These are phyloP conservation scores for Croton setiger DNA, from an alignment of 441 rosid genomes.

Conservation along the genomic window DNA sequence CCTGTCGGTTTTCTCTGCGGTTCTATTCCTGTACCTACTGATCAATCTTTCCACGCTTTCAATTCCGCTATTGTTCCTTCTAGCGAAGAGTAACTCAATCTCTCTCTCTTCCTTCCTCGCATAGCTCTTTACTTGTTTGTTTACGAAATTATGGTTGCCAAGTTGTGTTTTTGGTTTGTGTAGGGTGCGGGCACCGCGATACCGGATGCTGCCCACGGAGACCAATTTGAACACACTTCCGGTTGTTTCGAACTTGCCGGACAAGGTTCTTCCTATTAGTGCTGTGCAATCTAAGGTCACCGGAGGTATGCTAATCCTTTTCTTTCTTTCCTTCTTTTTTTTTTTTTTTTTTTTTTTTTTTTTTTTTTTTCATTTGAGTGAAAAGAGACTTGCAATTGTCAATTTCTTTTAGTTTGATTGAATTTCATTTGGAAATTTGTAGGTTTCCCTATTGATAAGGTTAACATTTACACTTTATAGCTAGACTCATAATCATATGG, in stretches of 20 bases:
- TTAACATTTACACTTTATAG: too few relatives aligned
- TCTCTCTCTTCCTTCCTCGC: neutral
- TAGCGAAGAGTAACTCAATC: conserved; percentile 40
- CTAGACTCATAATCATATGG: neutral
- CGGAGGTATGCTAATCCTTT: conserved; percentile 44
- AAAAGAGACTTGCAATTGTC: neutral
- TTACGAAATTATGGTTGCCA: neutral
- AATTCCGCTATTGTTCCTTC: conserved; percentile 70
- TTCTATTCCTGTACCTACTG: conserved; percentile 82
- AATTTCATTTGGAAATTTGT: too few relatives aligned
- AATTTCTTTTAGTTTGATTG: neutral
- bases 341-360: neutral
- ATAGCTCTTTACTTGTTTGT: neutral
- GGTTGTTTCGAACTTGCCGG: conserved; percentile 48
- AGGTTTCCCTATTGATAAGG: neutral
- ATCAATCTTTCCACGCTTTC: conserved; percentile 60
- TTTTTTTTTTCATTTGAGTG: neutral
- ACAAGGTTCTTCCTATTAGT: conserved; percentile 62
- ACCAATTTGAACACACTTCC: conserved; percentile 85
- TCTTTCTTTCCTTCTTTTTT: neutral
- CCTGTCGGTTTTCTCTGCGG: conserved; percentile 89
- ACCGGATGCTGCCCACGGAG: conserved; percentile 70
- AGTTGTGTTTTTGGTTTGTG: conserved; percentile 13
- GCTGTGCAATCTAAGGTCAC: conserved; percentile 50
- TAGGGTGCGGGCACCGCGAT: conserved; percentile 73